These are phyloP conservation scores for Leucocoprinus birnbaumii DNA, from an alignment of 768 basidiomycete species.

Conservation along the genomic window DNA sequence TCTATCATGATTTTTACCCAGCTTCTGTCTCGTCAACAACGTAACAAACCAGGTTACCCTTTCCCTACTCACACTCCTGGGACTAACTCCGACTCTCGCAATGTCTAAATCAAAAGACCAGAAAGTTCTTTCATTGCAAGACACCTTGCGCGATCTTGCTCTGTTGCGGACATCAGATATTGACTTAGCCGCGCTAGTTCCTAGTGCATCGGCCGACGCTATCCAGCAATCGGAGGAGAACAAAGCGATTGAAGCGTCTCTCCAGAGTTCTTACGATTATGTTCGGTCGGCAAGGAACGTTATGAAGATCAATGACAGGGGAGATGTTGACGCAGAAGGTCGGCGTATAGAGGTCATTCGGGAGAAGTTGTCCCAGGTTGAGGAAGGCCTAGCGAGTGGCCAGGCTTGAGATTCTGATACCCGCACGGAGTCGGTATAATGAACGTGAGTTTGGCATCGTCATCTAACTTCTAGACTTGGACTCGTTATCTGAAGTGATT, in stretches of 20 bases:
- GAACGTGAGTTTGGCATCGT: background rate
- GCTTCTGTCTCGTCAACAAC: too few relatives aligned
- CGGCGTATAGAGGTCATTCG: conserved; percentile 54
- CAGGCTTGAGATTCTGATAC: background rate
- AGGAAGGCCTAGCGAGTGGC: conserved; percentile 25
- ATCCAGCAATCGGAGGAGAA: background rate
- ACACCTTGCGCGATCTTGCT: conserved; percentile 71
- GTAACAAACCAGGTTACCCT: too few relatives aligned
- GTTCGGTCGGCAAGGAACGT: conserved; percentile 52
- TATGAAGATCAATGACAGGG: conserved; percentile 50
- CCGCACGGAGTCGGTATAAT: conserved; percentile 7
- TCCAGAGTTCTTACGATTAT: conserved; percentile 59
- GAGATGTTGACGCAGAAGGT: conserved; percentile 51
- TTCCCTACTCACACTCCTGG: too few relatives aligned
- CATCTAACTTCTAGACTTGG: too few relatives aligned
- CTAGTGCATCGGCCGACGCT: background rate
- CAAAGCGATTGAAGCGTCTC: conserved; percentile 29
- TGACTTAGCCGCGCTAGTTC: conserved; percentile 27
- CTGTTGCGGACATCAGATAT: conserved; percentile 58
- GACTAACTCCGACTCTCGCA: too few relatives aligned
- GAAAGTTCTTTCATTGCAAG: conserved; percentile 53
- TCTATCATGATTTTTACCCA: too few relatives aligned
- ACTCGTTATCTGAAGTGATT: too few relatives aligned
- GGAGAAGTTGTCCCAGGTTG: conserved; percentile 51
- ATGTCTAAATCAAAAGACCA: conserved; percentile 30